Base-by-base conservation (phyloP, 495 filamentous ascomycete genomes). In the Xylaria curta region DNA sequence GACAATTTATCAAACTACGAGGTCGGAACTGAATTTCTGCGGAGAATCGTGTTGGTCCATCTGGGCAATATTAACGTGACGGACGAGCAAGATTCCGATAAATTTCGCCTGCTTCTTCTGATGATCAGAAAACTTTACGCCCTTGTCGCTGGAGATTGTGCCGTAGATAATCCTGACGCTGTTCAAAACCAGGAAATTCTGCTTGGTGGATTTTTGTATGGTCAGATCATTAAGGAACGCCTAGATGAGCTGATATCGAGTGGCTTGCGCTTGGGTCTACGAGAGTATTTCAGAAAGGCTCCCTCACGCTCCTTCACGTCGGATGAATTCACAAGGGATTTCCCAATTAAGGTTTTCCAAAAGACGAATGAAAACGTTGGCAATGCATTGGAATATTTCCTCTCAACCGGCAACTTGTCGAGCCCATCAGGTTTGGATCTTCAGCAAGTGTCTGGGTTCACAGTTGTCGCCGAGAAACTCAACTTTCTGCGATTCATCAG, bases 401-500 rank as follows among this genome's bases (percentile, higher is more conserved):
- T 99, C 51, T 97, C 96, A 0, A 99, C 96, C 1, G 96, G 96
- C 74, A 99, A 99, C 77, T 85, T 99, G 38, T 87, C 92, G 74
- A 97, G 93, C 83, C 91, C 92, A 7, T 95, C 92, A 42, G 96
- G 96, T 75, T 86, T 99, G 58, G 96, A 98, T 87, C 80, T 98
- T 72, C 95, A 98, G 74, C 96, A 99, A 78, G 88, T 90, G 0
- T 97, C 96, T 36, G 96, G 96, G 69, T 99, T 96, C 82, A 97
- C 93, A 0, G 93, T 99, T 47, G 95, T 98, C 68, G 96, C 96
- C 4, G 96, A 99, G 81, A 98, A 98, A 86, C 94, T 98, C 77
- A 99, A 99, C 85, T 99, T 98, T 84, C 91, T 97, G 76, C 92
- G 96, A 74, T 99, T 99, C 84, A 97, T 99, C 83, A 95, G 93